Evolutionary conservation across 2,329 filamentous ascomycete species (phyloP).

Genomic region (Chaetomium sp.): DNA sequence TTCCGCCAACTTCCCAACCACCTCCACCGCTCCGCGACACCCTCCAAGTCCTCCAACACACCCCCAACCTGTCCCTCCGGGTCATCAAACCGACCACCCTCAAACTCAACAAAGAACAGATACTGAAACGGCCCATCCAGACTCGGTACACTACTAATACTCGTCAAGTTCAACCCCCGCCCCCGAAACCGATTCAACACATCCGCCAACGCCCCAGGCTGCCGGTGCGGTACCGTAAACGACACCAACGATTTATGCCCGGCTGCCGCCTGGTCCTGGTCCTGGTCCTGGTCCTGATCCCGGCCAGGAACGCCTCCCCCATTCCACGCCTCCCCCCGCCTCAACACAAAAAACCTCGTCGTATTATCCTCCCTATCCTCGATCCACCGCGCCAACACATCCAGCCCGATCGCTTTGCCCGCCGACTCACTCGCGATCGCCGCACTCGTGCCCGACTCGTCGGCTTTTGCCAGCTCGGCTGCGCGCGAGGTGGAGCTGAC

Average conservation of each 20-base stretch:
- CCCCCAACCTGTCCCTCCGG: slow-evolving; percentile 51
- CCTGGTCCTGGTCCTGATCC: neutral
- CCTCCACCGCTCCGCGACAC: slow-evolving; percentile 55
- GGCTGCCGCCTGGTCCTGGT: slow-evolving; percentile 8
- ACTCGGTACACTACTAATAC: slow-evolving; percentile 81
- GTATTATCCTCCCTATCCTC: slow-evolving; percentile 70
- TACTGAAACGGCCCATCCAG: slow-evolving; percentile 75
- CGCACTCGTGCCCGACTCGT: slow-evolving; percentile 54
- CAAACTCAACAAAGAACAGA: slow-evolving; percentile 89
- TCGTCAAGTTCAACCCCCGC: slow-evolving; percentile 73
- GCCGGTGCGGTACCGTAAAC: slow-evolving; percentile 73
- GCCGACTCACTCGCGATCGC: slow-evolving; percentile 75
- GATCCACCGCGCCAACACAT: slow-evolving; percentile 62
- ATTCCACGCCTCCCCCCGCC: slow-evolving; percentile 21
- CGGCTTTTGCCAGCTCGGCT: slow-evolving; percentile 65
- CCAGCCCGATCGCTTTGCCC: slow-evolving; percentile 59
- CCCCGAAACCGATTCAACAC: slow-evolving; percentile 72
- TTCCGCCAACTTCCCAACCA: slow-evolving; percentile 65
- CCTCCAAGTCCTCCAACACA: slow-evolving; percentile 43
- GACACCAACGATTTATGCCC: slow-evolving; percentile 65
- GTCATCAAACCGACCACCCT: slow-evolving; percentile 52
- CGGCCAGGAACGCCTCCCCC: neutral
- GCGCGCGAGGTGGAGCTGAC: slow-evolving; percentile 80
- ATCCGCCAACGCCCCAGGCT: slow-evolving; percentile 76
- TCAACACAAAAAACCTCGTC: slow-evolving; percentile 70